phyloP scores from a whole-genome alignment of 1,284 basidiomycete species.

The Boletus chippewaensis region DNA sequence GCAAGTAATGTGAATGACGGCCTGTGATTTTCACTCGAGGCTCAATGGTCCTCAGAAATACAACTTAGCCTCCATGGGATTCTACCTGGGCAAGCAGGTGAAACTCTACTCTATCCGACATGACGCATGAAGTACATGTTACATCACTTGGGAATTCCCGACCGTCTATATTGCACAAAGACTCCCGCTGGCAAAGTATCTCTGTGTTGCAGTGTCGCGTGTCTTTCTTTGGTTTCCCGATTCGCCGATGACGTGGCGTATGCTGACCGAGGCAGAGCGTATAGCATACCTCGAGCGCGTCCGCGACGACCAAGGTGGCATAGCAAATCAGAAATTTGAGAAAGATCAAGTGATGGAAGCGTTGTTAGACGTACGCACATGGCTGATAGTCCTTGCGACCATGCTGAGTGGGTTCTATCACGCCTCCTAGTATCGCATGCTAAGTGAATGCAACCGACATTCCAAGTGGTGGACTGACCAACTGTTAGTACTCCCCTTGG shows the following conservation, averaged over 20 bases:
- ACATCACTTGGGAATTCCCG: slow-evolving; percentile 44
- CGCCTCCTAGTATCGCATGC: not conserved
- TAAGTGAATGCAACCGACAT: slow-evolving; percentile 41
- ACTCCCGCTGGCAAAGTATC: slow-evolving; percentile 46
- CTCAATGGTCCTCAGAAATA: not conserved
- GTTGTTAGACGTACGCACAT: slow-evolving; percentile 49
- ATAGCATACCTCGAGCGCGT: slow-evolving; percentile 59
- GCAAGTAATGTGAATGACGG: not conserved
- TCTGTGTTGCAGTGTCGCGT: slow-evolving; percentile 30
- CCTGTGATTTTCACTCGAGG: not conserved
- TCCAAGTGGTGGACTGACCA: slow-evolving; percentile 57
- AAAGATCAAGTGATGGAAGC: slow-evolving; percentile 28
- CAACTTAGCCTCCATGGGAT: not conserved
- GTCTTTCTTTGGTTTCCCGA: slow-evolving; percentile 53
- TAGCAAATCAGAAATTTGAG: slow-evolving; percentile 1
- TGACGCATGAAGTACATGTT: not conserved
- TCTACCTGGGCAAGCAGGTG: not conserved
- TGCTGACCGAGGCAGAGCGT: slow-evolving; percentile 53
- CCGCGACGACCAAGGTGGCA: slow-evolving; percentile 58
- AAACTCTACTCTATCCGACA: not conserved
- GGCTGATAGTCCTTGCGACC: slow-evolving; percentile 53
- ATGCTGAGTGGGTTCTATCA: slow-evolving; percentile 22
- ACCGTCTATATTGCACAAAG: slow-evolving; percentile 48
- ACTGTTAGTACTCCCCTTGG: slow-evolving; percentile 34
- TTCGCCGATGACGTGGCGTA: slow-evolving; percentile 52